Evolutionary conservation across 805 yeast species (phyloP).

Genomic region (Maudiozyma barnettii): DNA sequence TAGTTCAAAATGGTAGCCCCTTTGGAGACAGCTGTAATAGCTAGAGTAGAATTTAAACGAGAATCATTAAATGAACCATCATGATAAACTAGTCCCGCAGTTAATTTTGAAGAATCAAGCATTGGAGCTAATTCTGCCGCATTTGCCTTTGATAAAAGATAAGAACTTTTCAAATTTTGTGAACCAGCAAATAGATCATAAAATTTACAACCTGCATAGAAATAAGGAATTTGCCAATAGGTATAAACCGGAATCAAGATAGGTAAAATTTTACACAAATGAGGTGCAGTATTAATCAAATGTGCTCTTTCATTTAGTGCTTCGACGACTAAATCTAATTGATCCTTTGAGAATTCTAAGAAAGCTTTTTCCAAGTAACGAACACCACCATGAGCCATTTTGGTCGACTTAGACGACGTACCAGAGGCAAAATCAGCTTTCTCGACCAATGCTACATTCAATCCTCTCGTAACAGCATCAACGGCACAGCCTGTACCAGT

Average conservation of each 20-base stretch:
- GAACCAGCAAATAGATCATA: conserved; percentile 89
- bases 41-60: conserved; percentile 79
- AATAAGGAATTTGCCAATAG: conserved; percentile 94
- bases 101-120: conserved; percentile 67
- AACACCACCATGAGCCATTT: conserved; percentile 97
- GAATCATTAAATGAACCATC: conserved; percentile 93
- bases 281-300: conserved; percentile 86
- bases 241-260: conserved; percentile 93
- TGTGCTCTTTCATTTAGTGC: conserved; percentile 82
- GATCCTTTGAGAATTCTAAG: conserved; percentile 84
- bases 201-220: conserved; percentile 81
- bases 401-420: conserved; percentile 87
- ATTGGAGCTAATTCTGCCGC: conserved; percentile 76
- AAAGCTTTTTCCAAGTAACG: conserved; percentile 91
- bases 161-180: conserved; percentile 73
- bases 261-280: conserved; percentile 75
- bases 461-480: conserved; percentile 85
- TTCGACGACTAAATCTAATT: conserved; percentile 78
- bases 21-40: conserved; percentile 71
- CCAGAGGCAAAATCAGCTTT: conserved; percentile 86
- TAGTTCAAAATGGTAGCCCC: conserved; percentile 91
- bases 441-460: conserved; percentile 80
- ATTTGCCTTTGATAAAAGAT: conserved; percentile 54
- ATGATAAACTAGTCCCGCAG: conserved; percentile 88
- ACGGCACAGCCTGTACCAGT: conserved; percentile 90